Percentiles rank a stretch among this genome's conserved stretches.
phyloP scores from a whole-genome alignment of 202 grass and related monocot species.

The Panicum virgatum region DNA sequence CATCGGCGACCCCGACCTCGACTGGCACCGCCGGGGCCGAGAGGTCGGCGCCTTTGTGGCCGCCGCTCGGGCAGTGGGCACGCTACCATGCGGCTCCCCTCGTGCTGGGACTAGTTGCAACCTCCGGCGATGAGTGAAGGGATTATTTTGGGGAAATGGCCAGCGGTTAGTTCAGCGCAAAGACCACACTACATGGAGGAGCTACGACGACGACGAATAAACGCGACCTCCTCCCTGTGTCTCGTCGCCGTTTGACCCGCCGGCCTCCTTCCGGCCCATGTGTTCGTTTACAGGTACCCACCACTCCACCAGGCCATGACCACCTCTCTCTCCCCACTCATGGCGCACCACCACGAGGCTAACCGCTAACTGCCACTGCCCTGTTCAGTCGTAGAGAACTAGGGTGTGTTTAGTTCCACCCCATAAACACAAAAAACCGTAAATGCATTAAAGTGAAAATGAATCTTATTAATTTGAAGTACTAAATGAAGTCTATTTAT shows the following conservation, averaged over 20 bases:
- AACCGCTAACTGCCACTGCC: conserved; percentile 45
- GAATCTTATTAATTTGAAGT: too few species aligned
- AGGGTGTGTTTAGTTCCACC: too few species aligned
- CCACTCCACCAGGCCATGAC: not conserved
- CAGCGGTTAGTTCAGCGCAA: not conserved
- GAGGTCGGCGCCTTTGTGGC: not conserved
- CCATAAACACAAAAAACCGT: too few species aligned
- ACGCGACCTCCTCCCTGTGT: not conserved
- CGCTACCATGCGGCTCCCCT: too few species aligned
- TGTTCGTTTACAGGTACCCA: conserved; percentile 40
- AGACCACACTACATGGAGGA: conserved; percentile 35
- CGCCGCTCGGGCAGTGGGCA: too few species aligned
- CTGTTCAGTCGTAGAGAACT: conserved; percentile 7
- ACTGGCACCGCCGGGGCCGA: not conserved
- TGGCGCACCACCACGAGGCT: conserved; percentile 13
- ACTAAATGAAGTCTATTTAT: too few species aligned
- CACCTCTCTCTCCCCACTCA: not conserved
- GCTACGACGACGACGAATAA: not conserved
- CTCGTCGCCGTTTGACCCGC: not conserved
- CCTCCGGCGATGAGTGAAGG: not conserved
- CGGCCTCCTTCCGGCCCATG: conserved; percentile 17
- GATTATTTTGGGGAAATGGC: not conserved
- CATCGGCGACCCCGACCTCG: not conserved
- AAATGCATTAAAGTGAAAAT: too few species aligned
- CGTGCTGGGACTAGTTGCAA: too few species aligned